Percentiles rank a stretch among this genome's conserved stretches.
phyloP scores from a whole-genome alignment of 2,329 filamentous ascomycete genomes.

The Pseudogymnoascus sp. region DNA sequence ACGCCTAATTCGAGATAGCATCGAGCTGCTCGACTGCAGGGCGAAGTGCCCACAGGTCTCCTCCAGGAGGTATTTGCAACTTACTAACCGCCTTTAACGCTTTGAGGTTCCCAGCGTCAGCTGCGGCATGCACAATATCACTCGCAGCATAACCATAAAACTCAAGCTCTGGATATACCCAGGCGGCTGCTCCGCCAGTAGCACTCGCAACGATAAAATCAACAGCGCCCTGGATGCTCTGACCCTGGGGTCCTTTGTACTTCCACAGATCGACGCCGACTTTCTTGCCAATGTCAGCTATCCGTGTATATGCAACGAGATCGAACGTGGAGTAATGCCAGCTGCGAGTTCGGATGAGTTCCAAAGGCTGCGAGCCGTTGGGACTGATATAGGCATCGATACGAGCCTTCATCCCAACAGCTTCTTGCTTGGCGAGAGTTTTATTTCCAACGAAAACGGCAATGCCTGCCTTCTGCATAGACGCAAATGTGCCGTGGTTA shows the following conservation, averaged over 20 bases:
- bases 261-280: slow-evolving; percentile 21
- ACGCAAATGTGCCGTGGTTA: slow-evolving; percentile 25
- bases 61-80: slow-evolving; percentile 19
- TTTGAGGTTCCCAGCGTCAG: slow-evolving; percentile 17
- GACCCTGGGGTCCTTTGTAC: slow-evolving; percentile 19
- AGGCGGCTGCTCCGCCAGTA: slow-evolving; percentile 12
- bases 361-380: slow-evolving; percentile 23
- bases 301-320: slow-evolving; percentile 18
- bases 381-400: slow-evolving; percentile 20
- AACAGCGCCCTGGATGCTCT: slow-evolving; percentile 20
- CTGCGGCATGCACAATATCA: slow-evolving; percentile 23
- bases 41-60: slow-evolving; percentile 22
- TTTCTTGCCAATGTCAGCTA: slow-evolving; percentile 19
- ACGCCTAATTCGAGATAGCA: slow-evolving; percentile 1
- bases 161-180: slow-evolving; percentile 20
- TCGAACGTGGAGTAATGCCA: slow-evolving; percentile 27
- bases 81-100: slow-evolving; percentile 15
- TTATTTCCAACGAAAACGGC: slow-evolving; percentile 23
- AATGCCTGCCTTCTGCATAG: slow-evolving; percentile 22
- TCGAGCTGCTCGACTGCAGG: slow-evolving; percentile 26
- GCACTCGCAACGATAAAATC: slow-evolving; percentile 24
- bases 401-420: slow-evolving; percentile 10
- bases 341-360: slow-evolving; percentile 24
- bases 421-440: slow-evolving; percentile 6
- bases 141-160: slow-evolving; percentile 23